Base-by-base conservation (phyloP, 2,329 filamentous ascomycete species). In the Ilyonectria sp. region DNA sequence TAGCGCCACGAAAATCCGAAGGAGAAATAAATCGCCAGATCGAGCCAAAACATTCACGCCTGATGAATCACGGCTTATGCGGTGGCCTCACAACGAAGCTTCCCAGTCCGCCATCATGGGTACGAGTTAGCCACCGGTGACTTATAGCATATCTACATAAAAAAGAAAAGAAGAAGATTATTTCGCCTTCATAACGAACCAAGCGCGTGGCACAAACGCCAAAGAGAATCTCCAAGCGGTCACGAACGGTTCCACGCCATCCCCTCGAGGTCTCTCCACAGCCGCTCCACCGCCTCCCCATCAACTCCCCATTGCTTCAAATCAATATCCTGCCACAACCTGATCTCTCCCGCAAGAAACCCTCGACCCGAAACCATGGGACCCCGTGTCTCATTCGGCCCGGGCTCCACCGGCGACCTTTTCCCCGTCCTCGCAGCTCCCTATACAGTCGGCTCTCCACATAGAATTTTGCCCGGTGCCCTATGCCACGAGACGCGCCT, bases 311-410 rank as follows among this genome's bases (percentile, higher is more conserved):
- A 47, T 23, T 7, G 17, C 11, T 17, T 43, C 21, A n/a, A 53
- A 35, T 26, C n/a, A 61, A 53, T 59, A 35, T 63, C 60, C 35
- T 52, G 29, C 54, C 47, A 64, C 61, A 37, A 46, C 19, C 21
- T 49, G 46, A 21, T 46, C 10, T 31, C 23, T 21, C 17, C 1
- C n/a, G 15, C 23, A 26, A 23, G 6, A 21, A 21, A 13, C 49
- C 47, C 57, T 33, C 49, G 49, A 37, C 37, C 49, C 59, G 31
- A 61, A 44, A n/a, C 35, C 49, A 37, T 50, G 58, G 58, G 19
- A 19, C 58, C 37, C n/a, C 33, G 29, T 46, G 43, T 23, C 54
- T 37, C 47, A 64, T 64, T 64, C 61, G 61, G 61, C 61, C 61
- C 61, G 61, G 46, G 8, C 33, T 47, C 60, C 60, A 57, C 35